A percentile compares a stretch with the other conserved stretches of the same genome.
Evolutionary conservation across 345 rosid genomes (phyloP).

Genomic region (Eucalyptus regnans): DNA sequence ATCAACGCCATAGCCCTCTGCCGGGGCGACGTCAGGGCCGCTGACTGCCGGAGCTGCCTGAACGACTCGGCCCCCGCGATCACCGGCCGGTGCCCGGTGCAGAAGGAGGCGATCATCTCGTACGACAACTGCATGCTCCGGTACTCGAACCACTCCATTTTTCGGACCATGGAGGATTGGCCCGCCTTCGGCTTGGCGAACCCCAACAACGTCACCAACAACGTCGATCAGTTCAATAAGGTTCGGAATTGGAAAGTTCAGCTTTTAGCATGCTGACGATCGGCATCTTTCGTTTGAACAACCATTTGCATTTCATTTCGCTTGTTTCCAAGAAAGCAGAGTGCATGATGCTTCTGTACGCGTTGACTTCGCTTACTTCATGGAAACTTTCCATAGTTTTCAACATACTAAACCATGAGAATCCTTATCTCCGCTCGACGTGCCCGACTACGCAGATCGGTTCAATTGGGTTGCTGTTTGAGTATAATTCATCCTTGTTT

Average conservation of each 20-base stretch:
- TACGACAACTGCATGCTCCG: not conserved
- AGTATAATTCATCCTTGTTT: not conserved
- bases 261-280: not conserved
- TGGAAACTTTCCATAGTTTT: not conserved
- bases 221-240: not conserved
- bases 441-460: not conserved
- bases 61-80: not conserved
- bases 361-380: not conserved
- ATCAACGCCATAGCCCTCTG: not conserved
- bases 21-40: not conserved
- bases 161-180: rapidly evolving
- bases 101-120: not conserved
- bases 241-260: not conserved
- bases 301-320: not conserved
- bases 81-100: not conserved
- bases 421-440: not conserved
- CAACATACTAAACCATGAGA: not conserved
- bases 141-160: not conserved
- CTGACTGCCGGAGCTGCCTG: not conserved
- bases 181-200: rapidly evolving
- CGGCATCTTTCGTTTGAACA: not conserved
- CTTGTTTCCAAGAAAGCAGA: not conserved
- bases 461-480: rapidly evolving
- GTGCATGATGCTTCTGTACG: not conserved
- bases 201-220: not conserved